These are phyloP conservation scores for Aspergillus aculeatinus DNA, from an alignment of 2,329 filamentous ascomycete genomes.

Conservation along the genomic window DNA sequence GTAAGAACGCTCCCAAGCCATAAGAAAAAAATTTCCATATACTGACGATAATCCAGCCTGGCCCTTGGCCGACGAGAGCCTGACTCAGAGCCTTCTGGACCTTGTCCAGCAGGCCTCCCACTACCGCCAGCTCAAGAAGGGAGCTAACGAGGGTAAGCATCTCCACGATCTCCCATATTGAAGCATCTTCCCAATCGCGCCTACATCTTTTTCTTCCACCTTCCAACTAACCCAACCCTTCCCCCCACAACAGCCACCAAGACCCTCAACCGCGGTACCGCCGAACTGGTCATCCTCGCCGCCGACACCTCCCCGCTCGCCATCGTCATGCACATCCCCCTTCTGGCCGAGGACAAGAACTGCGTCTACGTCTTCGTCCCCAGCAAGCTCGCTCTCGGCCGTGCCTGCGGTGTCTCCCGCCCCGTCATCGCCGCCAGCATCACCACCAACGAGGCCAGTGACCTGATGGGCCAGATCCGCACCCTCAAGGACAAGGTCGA, in stretches of 20 bases:
- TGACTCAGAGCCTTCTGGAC: constrained; percentile 80
- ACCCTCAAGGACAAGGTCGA: constrained; percentile 93
- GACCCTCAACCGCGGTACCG: constrained; percentile 85
- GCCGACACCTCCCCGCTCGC: constrained; percentile 85
- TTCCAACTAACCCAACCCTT: neutral
- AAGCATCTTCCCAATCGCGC: neutral
- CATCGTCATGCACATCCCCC: constrained; percentile 84
- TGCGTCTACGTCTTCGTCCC: constrained; percentile 71
- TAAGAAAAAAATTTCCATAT: neutral
- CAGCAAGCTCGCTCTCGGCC: constrained; percentile 79
- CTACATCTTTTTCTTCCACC: neutral
- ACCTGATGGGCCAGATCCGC: constrained; percentile 84
- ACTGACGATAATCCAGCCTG: constrained; percentile 51
- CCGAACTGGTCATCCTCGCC: constrained; percentile 84
- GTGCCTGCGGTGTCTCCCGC: constrained; percentile 84
- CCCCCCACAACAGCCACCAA: constrained; percentile 61
- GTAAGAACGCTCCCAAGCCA: constrained; percentile 17
- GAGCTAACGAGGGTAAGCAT: constrained; percentile 68
- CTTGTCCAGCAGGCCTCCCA: constrained; percentile 69
- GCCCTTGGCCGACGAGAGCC: constrained; percentile 69
- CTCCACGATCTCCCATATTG: neutral
- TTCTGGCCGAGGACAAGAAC: constrained; percentile 77
- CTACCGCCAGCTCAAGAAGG: constrained; percentile 77
- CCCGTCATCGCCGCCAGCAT: constrained; percentile 85
- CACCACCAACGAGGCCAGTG: constrained; percentile 87